These are phyloP conservation scores for Chlamydomonas sphaeroides DNA, from an alignment of 139 green algal genomes.

Conservation along the genomic window DNA sequence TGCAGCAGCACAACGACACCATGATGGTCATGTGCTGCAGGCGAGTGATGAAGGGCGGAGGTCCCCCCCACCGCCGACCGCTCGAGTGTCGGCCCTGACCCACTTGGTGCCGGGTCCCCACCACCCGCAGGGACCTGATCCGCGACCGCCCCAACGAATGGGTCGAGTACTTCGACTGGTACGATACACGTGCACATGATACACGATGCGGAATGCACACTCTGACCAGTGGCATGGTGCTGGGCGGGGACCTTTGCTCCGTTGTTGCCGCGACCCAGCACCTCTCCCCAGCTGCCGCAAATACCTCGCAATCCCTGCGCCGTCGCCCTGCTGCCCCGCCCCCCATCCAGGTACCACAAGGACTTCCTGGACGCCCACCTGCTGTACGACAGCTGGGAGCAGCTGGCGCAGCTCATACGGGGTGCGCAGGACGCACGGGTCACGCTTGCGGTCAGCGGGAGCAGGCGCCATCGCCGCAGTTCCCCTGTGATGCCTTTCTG, in stretches of 20 bases:
- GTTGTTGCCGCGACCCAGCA: no score
- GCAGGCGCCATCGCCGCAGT: no score
- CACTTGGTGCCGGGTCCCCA: background rate
- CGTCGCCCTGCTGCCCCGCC: no score
- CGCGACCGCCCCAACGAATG: background rate
- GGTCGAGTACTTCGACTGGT: slow-evolving; percentile 20
- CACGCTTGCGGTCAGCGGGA: no score
- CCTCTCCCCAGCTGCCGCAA: no score
- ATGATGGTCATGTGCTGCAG: slow-evolving; percentile 31
- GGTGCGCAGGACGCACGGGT: background rate
- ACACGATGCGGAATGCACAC: no score
- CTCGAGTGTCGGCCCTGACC: background rate
- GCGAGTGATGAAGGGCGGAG: background rate
- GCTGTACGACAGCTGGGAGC: slow-evolving; percentile 20
- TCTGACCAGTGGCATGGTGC: no score
- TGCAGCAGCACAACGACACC: background rate
- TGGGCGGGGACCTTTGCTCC: no score
- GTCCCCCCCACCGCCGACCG: no score
- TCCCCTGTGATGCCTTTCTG: no score
- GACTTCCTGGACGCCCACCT: slow-evolving; percentile 19
- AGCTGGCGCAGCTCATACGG: slow-evolving; percentile 1
- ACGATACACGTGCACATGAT: no score
- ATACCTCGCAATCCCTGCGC: no score
- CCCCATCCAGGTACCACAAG: slow-evolving; percentile 22
- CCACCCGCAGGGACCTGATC: background rate